Percentiles rank a stretch among this genome's conserved stretches.
These are phyloP conservation scores for Candida railenensis DNA, from an alignment of 805 yeast genomes.

Conservation along the genomic window DNA sequence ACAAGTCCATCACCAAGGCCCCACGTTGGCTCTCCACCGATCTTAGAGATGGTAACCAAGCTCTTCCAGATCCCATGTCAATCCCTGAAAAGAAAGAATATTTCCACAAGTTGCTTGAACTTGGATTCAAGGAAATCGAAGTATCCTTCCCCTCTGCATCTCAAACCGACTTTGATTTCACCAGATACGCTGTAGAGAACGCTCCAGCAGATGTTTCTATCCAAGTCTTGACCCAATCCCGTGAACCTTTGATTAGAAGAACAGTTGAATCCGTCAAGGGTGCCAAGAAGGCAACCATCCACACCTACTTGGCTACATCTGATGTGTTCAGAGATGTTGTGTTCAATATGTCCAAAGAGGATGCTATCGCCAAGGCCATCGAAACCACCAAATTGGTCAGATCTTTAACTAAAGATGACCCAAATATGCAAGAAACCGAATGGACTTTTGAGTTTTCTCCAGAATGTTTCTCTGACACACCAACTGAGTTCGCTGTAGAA, in stretches of 20 bases:
- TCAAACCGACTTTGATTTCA: slow-evolving; percentile 78
- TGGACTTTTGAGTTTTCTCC: slow-evolving; percentile 83
- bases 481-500: slow-evolving; percentile 58
- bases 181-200: slow-evolving; percentile 67
- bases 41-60: slow-evolving; percentile 81
- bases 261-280: slow-evolving; percentile 73
- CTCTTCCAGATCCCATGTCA: slow-evolving; percentile 86
- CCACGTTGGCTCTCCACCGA: slow-evolving; percentile 87
- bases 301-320: slow-evolving; percentile 74
- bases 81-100: slow-evolving; percentile 71
- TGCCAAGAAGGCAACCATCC: slow-evolving; percentile 74
- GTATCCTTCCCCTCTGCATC: slow-evolving; percentile 83
- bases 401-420: slow-evolving; percentile 68
- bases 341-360: slow-evolving; percentile 60
- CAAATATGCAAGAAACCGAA: slow-evolving; percentile 47
- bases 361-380: slow-evolving; percentile 60
- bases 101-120: slow-evolving; percentile 63
- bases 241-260: slow-evolving; percentile 68
- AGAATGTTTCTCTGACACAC: slow-evolving; percentile 74
- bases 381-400: slow-evolving; percentile 63
- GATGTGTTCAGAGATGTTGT: slow-evolving; percentile 73
- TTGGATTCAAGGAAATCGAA: slow-evolving; percentile 82
- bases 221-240: slow-evolving; percentile 75
- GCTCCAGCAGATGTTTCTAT: slow-evolving; percentile 77
- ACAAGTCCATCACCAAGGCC: slow-evolving; percentile 52